Evolutionary conservation across 192 early-diverging fungal genomes (phyloP).

Genomic region (Radiomyces spectabilis): DNA sequence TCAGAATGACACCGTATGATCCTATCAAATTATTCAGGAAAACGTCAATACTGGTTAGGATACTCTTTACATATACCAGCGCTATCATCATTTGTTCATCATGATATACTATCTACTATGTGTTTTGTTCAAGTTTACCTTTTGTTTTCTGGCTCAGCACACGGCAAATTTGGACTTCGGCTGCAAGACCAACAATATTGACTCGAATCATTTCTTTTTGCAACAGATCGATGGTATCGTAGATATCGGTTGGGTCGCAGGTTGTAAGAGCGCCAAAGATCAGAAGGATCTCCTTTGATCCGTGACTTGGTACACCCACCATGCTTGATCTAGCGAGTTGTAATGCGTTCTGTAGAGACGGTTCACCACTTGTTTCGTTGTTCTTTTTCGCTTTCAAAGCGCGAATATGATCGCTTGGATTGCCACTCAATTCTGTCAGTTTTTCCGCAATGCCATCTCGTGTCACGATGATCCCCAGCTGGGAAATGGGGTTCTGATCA

Average conservation of each 20-base stretch:
- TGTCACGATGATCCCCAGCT: conserved; percentile 76
- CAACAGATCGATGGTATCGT: conserved; percentile 66
- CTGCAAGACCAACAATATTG: conserved; percentile 82
- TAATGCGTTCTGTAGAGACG: conserved; percentile 88
- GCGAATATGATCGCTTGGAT: conserved; percentile 75
- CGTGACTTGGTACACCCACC: conserved; percentile 81
- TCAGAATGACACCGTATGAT: conserved; percentile 73
- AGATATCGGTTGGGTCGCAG: conserved; percentile 90
- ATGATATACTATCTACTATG: neutral
- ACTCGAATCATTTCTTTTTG: conserved; percentile 68
- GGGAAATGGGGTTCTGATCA: conserved; percentile 93
- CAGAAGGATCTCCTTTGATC: conserved; percentile 81
- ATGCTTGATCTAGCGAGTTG: conserved; percentile 74
- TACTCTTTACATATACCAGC: neutral
- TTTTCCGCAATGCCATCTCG: conserved; percentile 83
- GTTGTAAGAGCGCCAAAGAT: conserved; percentile 85
- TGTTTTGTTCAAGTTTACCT: conserved; percentile 33
- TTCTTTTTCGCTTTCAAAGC: conserved; percentile 60
- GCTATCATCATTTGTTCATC: conserved; percentile 1
- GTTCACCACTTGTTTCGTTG: conserved; percentile 73
- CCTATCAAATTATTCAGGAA: conserved; percentile 40
- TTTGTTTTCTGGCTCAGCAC: conserved; percentile 66
- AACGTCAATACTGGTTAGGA: neutral
- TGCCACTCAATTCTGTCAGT: conserved; percentile 76
- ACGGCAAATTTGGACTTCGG: conserved; percentile 82